These are phyloP conservation scores for Fusarium sp. DNA, from an alignment of 2,329 filamentous ascomycete genomes.

Conservation along the genomic window DNA sequence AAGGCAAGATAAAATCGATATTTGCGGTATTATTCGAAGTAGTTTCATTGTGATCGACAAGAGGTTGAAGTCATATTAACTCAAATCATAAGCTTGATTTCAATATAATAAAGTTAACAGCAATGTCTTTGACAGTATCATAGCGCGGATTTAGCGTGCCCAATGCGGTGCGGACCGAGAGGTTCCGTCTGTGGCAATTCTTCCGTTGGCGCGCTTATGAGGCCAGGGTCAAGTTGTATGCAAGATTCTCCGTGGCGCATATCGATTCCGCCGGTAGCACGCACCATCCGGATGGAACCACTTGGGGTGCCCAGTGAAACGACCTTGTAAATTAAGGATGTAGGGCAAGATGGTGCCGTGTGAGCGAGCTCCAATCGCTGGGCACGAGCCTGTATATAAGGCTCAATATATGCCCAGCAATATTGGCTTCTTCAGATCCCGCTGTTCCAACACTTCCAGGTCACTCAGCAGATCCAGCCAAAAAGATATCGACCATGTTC, in stretches of 20 bases:
- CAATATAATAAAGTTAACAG: too few relatives aligned
- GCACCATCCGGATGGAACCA: not conserved
- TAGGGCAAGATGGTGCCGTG: not conserved
- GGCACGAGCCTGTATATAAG: too few relatives aligned
- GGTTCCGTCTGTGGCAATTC: constrained; percentile 17
- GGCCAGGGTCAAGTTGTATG: not conserved
- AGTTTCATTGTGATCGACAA: too few relatives aligned
- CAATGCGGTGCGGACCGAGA: constrained; percentile 16
- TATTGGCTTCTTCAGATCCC: not conserved
- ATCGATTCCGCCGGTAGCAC: not conserved
- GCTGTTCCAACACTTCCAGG: not conserved
- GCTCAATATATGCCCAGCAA: too few relatives aligned
- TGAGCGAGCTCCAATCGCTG: not conserved
- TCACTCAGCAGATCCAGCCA: not conserved
- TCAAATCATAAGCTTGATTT: too few relatives aligned
- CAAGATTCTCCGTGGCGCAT: not conserved
- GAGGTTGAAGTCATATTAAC: too few relatives aligned
- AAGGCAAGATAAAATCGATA: too few relatives aligned
- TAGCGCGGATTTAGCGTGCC: not conserved
- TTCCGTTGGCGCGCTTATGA: constrained; percentile 28
- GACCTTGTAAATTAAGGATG: constrained; percentile 16
- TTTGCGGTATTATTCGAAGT: too few relatives aligned
- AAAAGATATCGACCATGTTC: constrained; percentile 17
- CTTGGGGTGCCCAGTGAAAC: constrained; percentile 10
- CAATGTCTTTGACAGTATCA: too few relatives aligned